Conservation (phyloP, 1,139 yeast species). For the Meyerozyma carpophila region DNA sequence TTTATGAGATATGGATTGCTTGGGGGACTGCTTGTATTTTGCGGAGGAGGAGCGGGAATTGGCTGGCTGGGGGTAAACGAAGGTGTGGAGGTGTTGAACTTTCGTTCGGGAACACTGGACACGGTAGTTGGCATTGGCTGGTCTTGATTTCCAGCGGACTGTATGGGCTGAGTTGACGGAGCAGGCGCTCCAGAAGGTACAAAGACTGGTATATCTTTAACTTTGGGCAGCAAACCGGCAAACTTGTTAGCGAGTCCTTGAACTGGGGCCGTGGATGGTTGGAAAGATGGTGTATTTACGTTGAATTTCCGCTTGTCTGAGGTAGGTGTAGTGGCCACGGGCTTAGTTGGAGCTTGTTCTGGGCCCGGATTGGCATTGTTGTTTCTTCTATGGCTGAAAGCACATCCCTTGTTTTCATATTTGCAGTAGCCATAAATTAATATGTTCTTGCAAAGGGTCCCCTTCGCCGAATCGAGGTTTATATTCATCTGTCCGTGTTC, state of each 20-base stretch:
- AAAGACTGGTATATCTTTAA: slow-evolving; percentile 53
- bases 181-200: slow-evolving; percentile 31
- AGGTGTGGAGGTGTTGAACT: slow-evolving; percentile 29
- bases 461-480: slow-evolving; percentile 55
- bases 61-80: slow-evolving; percentile 26
- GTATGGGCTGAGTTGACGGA: slow-evolving; percentile 1
- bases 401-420: slow-evolving; percentile 85
- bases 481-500: slow-evolving; percentile 27
- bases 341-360: slow-evolving; percentile 3
- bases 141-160: not conserved
- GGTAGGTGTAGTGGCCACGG: slow-evolving; percentile 2
- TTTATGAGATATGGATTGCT: slow-evolving; percentile 5
- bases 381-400: slow-evolving; percentile 59
- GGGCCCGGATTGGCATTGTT: slow-evolving; percentile 6
- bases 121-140: slow-evolving; percentile 1
- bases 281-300: slow-evolving; percentile 62
- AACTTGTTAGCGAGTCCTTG: slow-evolving; percentile 33
- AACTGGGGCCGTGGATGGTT: slow-evolving; percentile 33
- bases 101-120: slow-evolving; percentile 11
- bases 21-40: slow-evolving; percentile 4
- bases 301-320: slow-evolving; percentile 45
- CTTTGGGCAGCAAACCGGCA: slow-evolving; percentile 46
- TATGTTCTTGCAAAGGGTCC: slow-evolving; percentile 80
- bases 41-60: slow-evolving; percentile 15
- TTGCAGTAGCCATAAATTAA: slow-evolving; percentile 87